A percentile compares a stretch with the other conserved stretches of the same genome.
Conservation (phyloP, 2,329 filamentous ascomycete genomes). For the Zymoseptoria crescenta region DNA sequence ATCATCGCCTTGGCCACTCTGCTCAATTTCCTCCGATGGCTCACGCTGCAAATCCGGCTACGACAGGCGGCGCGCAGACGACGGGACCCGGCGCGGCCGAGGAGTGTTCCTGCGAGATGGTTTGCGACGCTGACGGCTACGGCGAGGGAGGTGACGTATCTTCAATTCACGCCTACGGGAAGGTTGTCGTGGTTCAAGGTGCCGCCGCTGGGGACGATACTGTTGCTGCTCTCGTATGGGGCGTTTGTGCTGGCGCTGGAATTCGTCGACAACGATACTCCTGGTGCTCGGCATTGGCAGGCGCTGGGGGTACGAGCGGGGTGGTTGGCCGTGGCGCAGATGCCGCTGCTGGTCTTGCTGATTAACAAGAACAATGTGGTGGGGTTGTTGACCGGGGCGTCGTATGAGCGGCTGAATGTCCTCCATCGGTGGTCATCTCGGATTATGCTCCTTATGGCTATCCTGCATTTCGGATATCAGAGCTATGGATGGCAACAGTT, state of each 20-base stretch:
- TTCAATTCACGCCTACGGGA: conserved; percentile 24
- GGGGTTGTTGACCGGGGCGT: conserved; percentile 23
- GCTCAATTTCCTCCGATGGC: conserved; percentile 25
- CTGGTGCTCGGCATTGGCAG: conserved; percentile 21
- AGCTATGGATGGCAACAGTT: conserved; percentile 20
- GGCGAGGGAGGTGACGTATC: conserved; percentile 29
- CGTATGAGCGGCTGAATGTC: conserved; percentile 30
- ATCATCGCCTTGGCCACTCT: conserved; percentile 28
- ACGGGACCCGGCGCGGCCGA: conserved; percentile 26
- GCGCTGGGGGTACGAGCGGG: conserved; percentile 29
- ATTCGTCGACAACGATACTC: conserved; percentile 19
- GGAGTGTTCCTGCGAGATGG: conserved; percentile 20
- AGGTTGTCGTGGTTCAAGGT: conserved; percentile 16
- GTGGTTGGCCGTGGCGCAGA: conserved; percentile 31
- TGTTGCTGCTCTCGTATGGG: conserved; percentile 19
- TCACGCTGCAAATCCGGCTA: conserved; percentile 27
- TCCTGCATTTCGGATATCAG: conserved; percentile 26
- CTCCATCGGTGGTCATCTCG: conserved; percentile 32
- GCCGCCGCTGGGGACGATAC: conserved; percentile 20
- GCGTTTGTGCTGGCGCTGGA: conserved; percentile 24
- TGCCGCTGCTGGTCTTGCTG: conserved; percentile 33
- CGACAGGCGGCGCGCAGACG: conserved; percentile 29
- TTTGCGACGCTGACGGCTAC: conserved; percentile 29
- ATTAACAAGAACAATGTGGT: conserved; percentile 34
- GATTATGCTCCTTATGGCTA: conserved; percentile 24